Percentiles rank a stretch among this genome's conserved stretches.
phyloP scores from a whole-genome alignment of 441 rosid genomes.

The Bocquillonia castaneifolia region DNA sequence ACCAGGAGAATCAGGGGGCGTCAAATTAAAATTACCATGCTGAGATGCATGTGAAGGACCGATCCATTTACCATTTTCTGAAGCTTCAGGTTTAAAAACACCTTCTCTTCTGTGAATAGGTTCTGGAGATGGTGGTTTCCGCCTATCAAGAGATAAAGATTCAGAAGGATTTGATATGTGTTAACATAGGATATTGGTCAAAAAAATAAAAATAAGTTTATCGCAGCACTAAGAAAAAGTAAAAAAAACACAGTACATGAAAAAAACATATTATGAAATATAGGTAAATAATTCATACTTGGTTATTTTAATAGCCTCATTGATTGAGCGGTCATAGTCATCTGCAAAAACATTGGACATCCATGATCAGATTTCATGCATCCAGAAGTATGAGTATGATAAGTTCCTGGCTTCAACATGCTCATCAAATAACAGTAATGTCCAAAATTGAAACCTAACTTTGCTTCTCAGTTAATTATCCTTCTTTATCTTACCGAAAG shows the following conservation, averaged over 20 bases:
- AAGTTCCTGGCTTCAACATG: not conserved
- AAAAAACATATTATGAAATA: not conserved
- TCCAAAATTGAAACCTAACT: conserved; percentile 1
- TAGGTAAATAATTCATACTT: conserved; percentile 48
- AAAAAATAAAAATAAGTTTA: conserved; percentile 6
- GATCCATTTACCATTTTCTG: conserved; percentile 62
- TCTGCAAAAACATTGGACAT: conserved; percentile 54
- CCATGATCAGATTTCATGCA: conserved; percentile 11
- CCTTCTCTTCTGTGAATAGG: conserved; percentile 58
- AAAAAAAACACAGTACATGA: not conserved
- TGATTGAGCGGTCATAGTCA: conserved; percentile 96
- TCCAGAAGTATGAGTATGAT: not conserved
- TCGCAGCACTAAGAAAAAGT: not conserved
- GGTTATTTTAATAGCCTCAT: conserved; percentile 91
- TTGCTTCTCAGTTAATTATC: not conserved
- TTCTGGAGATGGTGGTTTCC: conserved; percentile 88
- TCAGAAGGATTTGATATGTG: conserved; percentile 3
- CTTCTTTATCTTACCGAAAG: conserved; percentile 67
- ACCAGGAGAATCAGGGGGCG: conserved; percentile 57
- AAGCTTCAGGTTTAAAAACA: conserved; percentile 50
- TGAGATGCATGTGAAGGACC: conserved; percentile 48
- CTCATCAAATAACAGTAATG: not conserved
- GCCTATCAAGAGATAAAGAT: conserved; percentile 39
- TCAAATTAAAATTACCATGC: conserved; percentile 41
- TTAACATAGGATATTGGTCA: not conserved